Conservation (phyloP, 768 basidiomycete genomes). For the Hemileccinum rubropunctum region DNA sequence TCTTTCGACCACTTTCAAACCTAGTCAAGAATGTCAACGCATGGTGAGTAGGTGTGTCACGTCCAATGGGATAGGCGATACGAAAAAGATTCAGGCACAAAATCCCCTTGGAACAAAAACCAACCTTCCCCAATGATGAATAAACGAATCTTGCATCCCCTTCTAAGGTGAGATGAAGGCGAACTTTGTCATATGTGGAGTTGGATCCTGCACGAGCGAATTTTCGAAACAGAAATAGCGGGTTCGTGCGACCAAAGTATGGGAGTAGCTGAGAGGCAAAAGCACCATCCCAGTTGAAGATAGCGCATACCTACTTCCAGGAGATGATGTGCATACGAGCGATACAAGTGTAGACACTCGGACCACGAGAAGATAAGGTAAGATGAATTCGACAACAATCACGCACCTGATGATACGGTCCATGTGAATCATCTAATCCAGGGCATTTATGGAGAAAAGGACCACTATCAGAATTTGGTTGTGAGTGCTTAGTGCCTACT, state of each 20-base stretch:
- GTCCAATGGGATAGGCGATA: too few relatives aligned
- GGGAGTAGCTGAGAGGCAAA: not conserved
- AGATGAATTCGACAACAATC: slow-evolving; percentile 69
- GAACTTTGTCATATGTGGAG: slow-evolving; percentile 83
- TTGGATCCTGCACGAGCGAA: slow-evolving; percentile 64
- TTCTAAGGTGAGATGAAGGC: slow-evolving; percentile 81
- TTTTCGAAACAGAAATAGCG: slow-evolving; percentile 90
- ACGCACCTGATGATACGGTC: too few relatives aligned
- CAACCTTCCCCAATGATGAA: too few relatives aligned
- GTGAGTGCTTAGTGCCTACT: too few relatives aligned
- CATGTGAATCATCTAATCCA: too few relatives aligned
- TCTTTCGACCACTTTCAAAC: too few relatives aligned
- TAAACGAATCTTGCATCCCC: slow-evolving; percentile 74
- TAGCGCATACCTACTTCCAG: slow-evolving; percentile 55
- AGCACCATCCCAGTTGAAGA: rapidly evolving
- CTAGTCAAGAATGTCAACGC: too few relatives aligned
- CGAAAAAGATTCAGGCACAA: too few relatives aligned
- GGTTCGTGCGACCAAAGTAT: slow-evolving; percentile 86
- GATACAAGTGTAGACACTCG: slow-evolving; percentile 84
- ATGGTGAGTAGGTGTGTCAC: too few relatives aligned
- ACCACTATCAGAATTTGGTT: too few relatives aligned
- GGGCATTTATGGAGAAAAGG: not conserved
- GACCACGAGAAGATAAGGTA: slow-evolving; percentile 52
- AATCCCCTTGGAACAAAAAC: too few relatives aligned
- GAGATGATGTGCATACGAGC: slow-evolving; percentile 64